A percentile compares a stretch with the other conserved stretches of the same genome.
phyloP scores from a whole-genome alignment of 2,329 filamentous ascomycete species.

The Beauveria bassiana region DNA sequence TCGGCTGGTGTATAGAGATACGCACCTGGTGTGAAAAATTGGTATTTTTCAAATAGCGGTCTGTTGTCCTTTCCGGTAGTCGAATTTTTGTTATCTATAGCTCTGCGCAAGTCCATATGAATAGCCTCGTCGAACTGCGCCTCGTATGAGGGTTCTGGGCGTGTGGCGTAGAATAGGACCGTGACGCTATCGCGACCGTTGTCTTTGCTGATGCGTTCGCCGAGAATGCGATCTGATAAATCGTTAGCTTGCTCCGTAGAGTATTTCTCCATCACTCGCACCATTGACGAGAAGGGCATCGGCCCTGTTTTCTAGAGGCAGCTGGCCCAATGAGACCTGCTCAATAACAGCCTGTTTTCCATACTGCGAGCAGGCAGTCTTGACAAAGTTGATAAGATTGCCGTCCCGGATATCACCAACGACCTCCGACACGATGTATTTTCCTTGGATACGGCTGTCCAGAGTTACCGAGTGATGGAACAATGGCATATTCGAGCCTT shows the following conservation, averaged over 20 bases:
- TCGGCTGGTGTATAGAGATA: constrained; percentile 12
- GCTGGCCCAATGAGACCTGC: constrained; percentile 32
- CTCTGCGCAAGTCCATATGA: constrained; percentile 68
- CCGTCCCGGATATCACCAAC: constrained; percentile 38
- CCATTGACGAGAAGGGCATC: constrained; percentile 40
- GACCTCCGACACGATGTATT: constrained; percentile 50
- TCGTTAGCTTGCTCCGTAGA: constrained; percentile 8
- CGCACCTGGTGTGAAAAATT: constrained; percentile 84
- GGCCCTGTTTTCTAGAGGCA: constrained; percentile 34
- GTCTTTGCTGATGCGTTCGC: constrained; percentile 36
- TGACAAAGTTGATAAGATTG: constrained; percentile 37
- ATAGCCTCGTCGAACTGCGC: constrained; percentile 53
- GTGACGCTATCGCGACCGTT: constrained; percentile 51
- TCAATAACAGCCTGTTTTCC: constrained; percentile 31
- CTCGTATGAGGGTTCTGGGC: constrained; percentile 52
- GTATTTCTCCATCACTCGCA: constrained; percentile 20
- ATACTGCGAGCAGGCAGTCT: constrained; percentile 35
- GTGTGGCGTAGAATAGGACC: constrained; percentile 65
- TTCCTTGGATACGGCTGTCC: constrained; percentile 27
- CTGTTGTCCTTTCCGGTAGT: constrained; percentile 27
- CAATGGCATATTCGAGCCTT: constrained; percentile 45
- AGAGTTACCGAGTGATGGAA: constrained; percentile 35
- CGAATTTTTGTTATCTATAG: not conserved
- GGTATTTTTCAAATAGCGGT: constrained; percentile 81
- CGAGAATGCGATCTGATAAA: constrained; percentile 42